Conservation (phyloP, 1,284 basidiomycete species). For the Acaromyces ingoldii region DNA sequence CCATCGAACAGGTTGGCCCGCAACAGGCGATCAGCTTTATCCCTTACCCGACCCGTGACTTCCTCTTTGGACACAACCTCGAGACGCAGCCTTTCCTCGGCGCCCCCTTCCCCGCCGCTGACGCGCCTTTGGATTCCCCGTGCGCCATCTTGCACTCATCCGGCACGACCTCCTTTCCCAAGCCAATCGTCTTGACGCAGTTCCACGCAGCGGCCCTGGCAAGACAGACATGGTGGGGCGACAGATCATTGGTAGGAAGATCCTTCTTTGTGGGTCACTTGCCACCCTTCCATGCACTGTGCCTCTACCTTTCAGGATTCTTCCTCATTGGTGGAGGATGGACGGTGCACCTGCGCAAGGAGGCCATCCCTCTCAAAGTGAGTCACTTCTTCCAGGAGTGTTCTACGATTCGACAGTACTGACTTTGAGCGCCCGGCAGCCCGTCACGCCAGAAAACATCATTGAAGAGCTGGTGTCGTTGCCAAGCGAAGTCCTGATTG, state of each 20-base stretch:
- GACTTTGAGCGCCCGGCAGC: no score
- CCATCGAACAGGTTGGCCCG: no score
- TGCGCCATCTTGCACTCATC: background rate
- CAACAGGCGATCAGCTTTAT: background rate
- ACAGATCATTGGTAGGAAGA: background rate
- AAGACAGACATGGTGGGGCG: background rate
- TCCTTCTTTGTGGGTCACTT: background rate
- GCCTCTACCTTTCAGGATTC: background rate
- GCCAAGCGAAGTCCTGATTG: no score
- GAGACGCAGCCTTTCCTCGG: background rate
- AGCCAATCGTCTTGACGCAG: background rate
- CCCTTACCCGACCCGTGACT: background rate
- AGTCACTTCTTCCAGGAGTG: no score
- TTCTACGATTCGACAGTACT: no score
- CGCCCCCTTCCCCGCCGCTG: background rate
- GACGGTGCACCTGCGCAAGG: no score
- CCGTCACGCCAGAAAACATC: no score
- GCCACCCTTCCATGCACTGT: background rate
- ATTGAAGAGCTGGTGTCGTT: no score
- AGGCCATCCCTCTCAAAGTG: no score
- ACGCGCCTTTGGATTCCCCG: background rate
- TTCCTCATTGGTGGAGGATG: no score
- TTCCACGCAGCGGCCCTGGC: background rate
- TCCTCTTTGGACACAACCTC: background rate
- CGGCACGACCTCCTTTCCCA: conserved; percentile 2